Evolutionary conservation across 192 early-diverging fungal genomes (phyloP), one percentile per base, ranked within the genome.

Genomic region (Umbelopsis sp.): DNA sequence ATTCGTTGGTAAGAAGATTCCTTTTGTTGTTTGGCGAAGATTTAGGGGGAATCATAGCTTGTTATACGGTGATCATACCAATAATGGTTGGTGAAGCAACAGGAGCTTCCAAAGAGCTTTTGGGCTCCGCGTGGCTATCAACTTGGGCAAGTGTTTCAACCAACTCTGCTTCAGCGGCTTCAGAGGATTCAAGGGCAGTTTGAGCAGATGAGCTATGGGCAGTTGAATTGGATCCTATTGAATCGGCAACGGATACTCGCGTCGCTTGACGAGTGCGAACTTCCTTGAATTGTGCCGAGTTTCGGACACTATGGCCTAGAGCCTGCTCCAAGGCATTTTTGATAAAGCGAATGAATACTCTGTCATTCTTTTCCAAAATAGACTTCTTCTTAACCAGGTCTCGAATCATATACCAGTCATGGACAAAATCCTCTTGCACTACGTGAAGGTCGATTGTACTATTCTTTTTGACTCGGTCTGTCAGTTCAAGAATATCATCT

Each of bases 401-500:
- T 2, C 56, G 56, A 31, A 62, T 34, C 14, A 62, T 31, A 34
- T 29, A 62, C 56, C 56, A 62, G 31, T 62, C 56, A 14, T 62
- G 56, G 26, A 62, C 25, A 20, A 62, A 31, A 62, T 62, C 17
- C n/a, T 62, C 56, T 62, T 62, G 56, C 1, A 62, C 31, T 1
- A 62, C 56, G 14, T 62, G 56, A 20, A 62, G 11, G 31, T 17
- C 17, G 17, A 62, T 32, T 1, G 56, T 29, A 26, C 56, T 62
- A 12, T 62, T 62, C 34, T 32, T 36, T 31, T 62, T 62, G 14
- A 62, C 56, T 29, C 56, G 56, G 26, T 62, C 2, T 14, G 59
- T 26, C 5, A 70, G 21, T n/a, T 14, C 43, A 6, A 75, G 36
- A 51, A 75, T 75, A 51, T 70, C 74, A 20, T 75, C 74, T 32